Percentiles rank a stretch among this genome's conserved stretches.
These are phyloP conservation scores for Apophysomyces elegans DNA, from an alignment of 371 early-diverging fungal genomes.

Conservation along the genomic window DNA sequence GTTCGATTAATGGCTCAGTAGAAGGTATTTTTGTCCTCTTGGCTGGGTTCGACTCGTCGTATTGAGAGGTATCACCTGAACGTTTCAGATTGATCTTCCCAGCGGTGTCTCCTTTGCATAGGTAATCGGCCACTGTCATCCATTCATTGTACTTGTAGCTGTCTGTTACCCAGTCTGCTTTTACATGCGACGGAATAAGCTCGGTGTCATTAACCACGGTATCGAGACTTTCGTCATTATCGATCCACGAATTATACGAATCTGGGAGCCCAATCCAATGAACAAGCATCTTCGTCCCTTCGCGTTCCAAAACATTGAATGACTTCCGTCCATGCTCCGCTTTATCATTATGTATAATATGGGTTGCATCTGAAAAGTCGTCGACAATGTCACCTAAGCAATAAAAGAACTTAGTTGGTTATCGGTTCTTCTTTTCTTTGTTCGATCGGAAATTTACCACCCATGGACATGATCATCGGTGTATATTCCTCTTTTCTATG, in stretches of 20 bases:
- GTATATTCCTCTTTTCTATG: constrained; percentile 36
- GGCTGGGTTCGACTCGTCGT: constrained; percentile 4
- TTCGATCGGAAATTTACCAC: constrained; percentile 25
- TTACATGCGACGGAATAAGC: constrained; percentile 63
- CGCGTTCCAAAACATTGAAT: constrained; percentile 36
- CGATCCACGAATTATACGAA: constrained; percentile 73
- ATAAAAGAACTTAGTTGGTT: constrained; percentile 14
- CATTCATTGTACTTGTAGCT: constrained; percentile 74
- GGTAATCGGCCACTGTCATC: constrained; percentile 74
- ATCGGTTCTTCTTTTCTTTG: constrained; percentile 56
- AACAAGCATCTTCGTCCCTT: constrained; percentile 54
- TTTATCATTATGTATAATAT: constrained; percentile 52
- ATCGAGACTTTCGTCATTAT: constrained; percentile 43
- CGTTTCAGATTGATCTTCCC: constrained; percentile 26
- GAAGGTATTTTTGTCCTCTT: constrained; percentile 25
- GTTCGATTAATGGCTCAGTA: constrained; percentile 1
- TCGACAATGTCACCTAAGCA: constrained; percentile 39
- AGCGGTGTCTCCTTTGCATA: constrained; percentile 34
- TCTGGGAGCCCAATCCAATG: constrained; percentile 81
- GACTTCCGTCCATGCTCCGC: constrained; percentile 37
- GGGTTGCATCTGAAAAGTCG: constrained; percentile 55
- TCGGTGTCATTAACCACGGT: neutral
- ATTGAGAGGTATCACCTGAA: constrained; percentile 33
- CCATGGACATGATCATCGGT: neutral
- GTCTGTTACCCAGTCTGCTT: constrained; percentile 71